Evolutionary conservation across 2,329 filamentous ascomycete genomes (phyloP).

Genomic region (Ophiostoma himal-ulmi): DNA sequence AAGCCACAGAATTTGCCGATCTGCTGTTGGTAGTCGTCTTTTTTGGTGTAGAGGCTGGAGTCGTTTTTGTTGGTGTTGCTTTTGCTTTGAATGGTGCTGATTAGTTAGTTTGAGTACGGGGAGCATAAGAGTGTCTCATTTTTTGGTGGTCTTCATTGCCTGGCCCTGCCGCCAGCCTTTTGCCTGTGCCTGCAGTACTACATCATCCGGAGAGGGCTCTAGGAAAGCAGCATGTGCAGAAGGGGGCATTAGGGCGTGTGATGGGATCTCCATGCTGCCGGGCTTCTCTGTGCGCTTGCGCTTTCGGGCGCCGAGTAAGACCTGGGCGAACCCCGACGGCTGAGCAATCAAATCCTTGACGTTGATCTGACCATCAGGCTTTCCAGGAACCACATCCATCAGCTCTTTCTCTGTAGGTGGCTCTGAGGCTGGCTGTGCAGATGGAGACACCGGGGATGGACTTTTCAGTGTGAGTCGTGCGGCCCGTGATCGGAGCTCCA

Average conservation of each 20-base stretch:
- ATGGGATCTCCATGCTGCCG: background rate
- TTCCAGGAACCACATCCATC: background rate
- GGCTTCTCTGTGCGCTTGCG: conserved; percentile 22
- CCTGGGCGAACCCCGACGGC: conserved; percentile 54
- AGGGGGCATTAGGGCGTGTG: conserved; percentile 32
- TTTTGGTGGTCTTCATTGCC: conserved; percentile 40
- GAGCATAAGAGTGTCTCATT: background rate
- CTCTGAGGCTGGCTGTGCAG: background rate
- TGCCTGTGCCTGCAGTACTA: conserved; percentile 80
- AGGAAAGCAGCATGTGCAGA: conserved; percentile 56
- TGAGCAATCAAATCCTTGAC: conserved; percentile 26
- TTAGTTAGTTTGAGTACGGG: background rate
- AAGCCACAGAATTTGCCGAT: background rate
- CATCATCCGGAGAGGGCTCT: conserved; percentile 85
- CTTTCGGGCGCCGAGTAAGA: conserved; percentile 43
- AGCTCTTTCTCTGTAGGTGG: background rate
- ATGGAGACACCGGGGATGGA: background rate
- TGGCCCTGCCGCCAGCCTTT: conserved; percentile 68
- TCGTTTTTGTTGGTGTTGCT: conserved; percentile 37
- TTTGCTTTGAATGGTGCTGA: conserved; percentile 33
- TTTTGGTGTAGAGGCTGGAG: conserved; percentile 39
- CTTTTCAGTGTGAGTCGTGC: conserved; percentile 22
- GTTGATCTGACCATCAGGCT: background rate
- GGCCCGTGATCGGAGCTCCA: conserved; percentile 29
- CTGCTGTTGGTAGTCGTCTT: conserved; percentile 23